These are phyloP conservation scores for Yamadazyma buinensis DNA, from an alignment of 1,139 yeast genomes.

Conservation along the genomic window DNA sequence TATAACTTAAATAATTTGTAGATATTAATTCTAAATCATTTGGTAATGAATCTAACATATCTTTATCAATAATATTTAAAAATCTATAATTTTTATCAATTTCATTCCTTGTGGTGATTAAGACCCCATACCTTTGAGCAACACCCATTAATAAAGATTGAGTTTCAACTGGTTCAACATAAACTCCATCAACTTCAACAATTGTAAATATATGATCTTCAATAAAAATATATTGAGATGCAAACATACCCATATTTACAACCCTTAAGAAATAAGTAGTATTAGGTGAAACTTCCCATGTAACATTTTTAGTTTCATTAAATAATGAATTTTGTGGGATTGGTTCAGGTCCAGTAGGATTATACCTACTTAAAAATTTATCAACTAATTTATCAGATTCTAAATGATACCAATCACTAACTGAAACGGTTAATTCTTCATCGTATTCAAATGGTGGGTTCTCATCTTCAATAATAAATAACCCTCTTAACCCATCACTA, in stretches of 20 bases:
- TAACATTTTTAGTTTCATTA: slow-evolving; percentile 71
- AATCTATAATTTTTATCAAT: slow-evolving; percentile 67
- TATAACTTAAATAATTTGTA: slow-evolving; percentile 69
- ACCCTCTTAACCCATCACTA: slow-evolving; percentile 88
- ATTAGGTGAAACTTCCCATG: slow-evolving; percentile 71
- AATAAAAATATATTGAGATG: slow-evolving; percentile 78
- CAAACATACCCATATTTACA: slow-evolving; percentile 81
- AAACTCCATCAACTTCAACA: slow-evolving; percentile 80
- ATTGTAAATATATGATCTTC: slow-evolving; percentile 82
- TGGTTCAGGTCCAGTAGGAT: slow-evolving; percentile 98
- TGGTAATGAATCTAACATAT: slow-evolving; percentile 76
- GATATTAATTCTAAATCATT: slow-evolving; percentile 58
- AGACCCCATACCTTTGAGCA: slow-evolving; percentile 76
- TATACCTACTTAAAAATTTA: slow-evolving; percentile 61
- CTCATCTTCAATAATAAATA: slow-evolving; percentile 58
- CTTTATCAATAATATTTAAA: slow-evolving; percentile 71
- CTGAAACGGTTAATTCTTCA: slow-evolving; percentile 64
- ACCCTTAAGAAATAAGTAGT: slow-evolving; percentile 77
- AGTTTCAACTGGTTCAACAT: slow-evolving; percentile 63
- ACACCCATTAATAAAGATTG: slow-evolving; percentile 61
- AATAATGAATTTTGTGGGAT: slow-evolving; percentile 76
- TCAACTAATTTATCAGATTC: slow-evolving; percentile 49
- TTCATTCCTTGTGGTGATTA: slow-evolving; percentile 64
- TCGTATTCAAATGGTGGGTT: slow-evolving; percentile 54
- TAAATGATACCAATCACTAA: slow-evolving; percentile 86